A percentile compares a stretch with the other conserved stretches of the same genome.
These are phyloP conservation scores for Leishmania mexicana DNA, from an alignment of 208 protist genomes.

Conservation along the genomic window DNA sequence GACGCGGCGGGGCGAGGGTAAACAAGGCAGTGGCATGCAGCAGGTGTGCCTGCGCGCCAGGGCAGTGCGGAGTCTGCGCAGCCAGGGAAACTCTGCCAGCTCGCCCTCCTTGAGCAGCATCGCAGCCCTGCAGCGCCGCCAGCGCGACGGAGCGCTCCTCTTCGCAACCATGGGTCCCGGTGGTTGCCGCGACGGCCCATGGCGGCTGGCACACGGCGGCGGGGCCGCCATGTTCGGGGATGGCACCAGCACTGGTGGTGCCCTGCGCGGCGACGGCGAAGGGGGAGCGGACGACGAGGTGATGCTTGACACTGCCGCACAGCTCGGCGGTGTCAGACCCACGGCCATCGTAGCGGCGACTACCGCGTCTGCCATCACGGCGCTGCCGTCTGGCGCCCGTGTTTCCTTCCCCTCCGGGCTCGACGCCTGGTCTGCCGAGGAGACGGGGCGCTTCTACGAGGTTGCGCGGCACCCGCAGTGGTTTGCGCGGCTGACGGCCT, in stretches of 20 bases:
- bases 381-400: neutral
- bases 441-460: conserved; percentile 80
- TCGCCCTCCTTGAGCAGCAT: conserved; percentile 1
- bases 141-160: conserved; percentile 6
- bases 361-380: neutral
- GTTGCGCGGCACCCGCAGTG: conserved; percentile 87
- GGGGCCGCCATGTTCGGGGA: conserved; percentile 1
- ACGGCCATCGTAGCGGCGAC: neutral
- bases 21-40: conserved; percentile 40
- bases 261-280: neutral
- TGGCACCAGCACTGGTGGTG: conserved; percentile 5
- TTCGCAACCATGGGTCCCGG: neutral
- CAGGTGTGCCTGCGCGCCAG: conserved; percentile 43
- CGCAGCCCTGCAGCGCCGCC: conserved; percentile 17
- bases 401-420: conserved; percentile 1
- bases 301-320: neutral
- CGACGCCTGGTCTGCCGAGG: conserved; percentile 52
- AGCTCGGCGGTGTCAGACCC: neutral
- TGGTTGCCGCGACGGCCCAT: conserved; percentile 17
- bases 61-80: conserved; percentile 25
- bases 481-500: conserved; percentile 88
- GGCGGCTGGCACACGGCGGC: conserved; percentile 1
- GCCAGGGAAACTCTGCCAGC: conserved; percentile 6
- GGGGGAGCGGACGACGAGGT: neutral
- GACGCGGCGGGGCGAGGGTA: conserved; percentile 53